Percentiles rank a stretch among this genome's conserved stretches.
phyloP scores from a whole-genome alignment of 768 basidiomycete genomes.

The Agaricus subrufescens region DNA sequence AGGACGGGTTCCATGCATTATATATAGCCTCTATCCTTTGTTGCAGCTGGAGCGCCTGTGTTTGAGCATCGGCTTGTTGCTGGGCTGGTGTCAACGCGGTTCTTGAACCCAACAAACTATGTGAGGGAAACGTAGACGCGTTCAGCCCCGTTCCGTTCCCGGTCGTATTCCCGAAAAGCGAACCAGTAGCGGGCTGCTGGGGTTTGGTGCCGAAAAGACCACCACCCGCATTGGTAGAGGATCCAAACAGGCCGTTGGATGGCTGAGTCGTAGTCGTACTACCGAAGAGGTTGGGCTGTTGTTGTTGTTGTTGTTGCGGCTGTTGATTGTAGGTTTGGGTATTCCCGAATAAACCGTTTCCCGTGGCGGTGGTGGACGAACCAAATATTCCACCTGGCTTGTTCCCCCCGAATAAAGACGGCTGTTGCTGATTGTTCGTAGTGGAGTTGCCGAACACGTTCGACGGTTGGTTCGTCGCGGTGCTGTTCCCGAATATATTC shows the following conservation, averaged over 20 bases:
- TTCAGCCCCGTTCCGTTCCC: conserved; percentile 19
- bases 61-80: conserved; percentile 56
- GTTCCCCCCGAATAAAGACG: conserved; percentile 19
- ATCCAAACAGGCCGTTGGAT: conserved; percentile 15
- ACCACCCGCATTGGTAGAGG: background rate
- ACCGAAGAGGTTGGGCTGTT: conserved; percentile 23
- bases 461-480: background rate
- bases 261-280: conserved; percentile 22
- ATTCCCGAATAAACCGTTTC: conserved; percentile 14
- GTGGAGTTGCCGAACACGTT: conserved; percentile 6
- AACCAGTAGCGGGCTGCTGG: conserved; percentile 14
- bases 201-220: conserved; percentile 18
- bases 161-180: conserved; percentile 21
- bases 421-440: conserved; percentile 14
- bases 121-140: conserved; percentile 26
- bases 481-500: conserved; percentile 19
- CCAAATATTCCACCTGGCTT: conserved; percentile 22
- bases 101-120: conserved; percentile 33
- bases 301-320: conserved; percentile 24
- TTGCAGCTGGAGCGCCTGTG: conserved; percentile 47
- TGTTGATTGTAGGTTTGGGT: conserved; percentile 23
- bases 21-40: conserved; percentile 62
- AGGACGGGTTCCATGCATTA: conserved; percentile 66
- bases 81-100: conserved; percentile 30
- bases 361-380: conserved; percentile 15